These are phyloP conservation scores for Camellia granthamiana DNA, from an alignment of 148 eudicot species.

Conservation along the genomic window DNA sequence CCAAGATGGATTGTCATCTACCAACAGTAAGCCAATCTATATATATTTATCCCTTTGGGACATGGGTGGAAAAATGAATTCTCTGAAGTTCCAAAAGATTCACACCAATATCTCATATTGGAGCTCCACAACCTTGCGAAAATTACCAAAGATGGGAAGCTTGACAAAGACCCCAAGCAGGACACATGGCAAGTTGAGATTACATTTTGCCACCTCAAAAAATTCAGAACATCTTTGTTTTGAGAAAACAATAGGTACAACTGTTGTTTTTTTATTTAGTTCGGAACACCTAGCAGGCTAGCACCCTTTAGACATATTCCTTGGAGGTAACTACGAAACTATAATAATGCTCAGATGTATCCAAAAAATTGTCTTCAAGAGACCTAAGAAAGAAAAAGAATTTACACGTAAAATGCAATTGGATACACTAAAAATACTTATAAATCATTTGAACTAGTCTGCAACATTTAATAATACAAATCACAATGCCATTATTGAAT, in stretches of 20 bases:
- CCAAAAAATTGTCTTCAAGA: background rate
- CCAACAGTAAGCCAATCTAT: background rate
- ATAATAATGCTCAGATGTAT: background rate
- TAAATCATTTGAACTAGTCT: background rate
- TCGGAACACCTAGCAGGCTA: too few relatives aligned
- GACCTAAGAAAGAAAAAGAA: background rate
- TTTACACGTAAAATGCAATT: background rate
- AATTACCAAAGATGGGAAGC: background rate
- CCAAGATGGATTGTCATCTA: background rate
- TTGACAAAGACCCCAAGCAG: background rate
- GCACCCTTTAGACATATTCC: background rate
- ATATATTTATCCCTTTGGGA: background rate
- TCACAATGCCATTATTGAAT: background rate
- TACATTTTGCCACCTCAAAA: constrained; percentile 7
- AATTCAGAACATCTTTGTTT: background rate
- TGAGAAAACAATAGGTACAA: background rate
- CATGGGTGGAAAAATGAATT: background rate
- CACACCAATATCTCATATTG: background rate
- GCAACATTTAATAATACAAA: background rate
- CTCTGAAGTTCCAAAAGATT: background rate
- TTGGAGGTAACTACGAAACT: background rate
- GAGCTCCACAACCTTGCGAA: background rate
- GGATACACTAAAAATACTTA: constrained; percentile 10
- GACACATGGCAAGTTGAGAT: constrained; percentile 3
- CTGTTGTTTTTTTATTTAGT: background rate